Conservation (phyloP, 202 grass and related monocot species). For the Carex arenaria region DNA sequence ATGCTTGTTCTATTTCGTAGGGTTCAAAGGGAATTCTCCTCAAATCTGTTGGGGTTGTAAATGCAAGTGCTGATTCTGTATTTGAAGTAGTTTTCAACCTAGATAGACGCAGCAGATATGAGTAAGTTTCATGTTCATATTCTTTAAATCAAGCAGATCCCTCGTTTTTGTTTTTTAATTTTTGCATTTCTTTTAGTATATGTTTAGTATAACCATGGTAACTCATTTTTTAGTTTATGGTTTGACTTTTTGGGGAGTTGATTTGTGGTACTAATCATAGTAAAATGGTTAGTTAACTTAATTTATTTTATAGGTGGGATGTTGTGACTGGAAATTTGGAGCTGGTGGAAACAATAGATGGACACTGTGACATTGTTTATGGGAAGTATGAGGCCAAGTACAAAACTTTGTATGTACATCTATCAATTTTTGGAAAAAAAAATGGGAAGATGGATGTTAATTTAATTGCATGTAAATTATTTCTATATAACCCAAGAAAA, state of each 20-base stretch:
- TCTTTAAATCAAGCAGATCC: not conserved
- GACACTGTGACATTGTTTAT: slow-evolving; percentile 80
- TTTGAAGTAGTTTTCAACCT: slow-evolving; percentile 64
- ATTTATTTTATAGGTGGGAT: slow-evolving; percentile 71
- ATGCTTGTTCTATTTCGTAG: slow-evolving; percentile 29
- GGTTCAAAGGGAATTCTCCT: slow-evolving; percentile 58
- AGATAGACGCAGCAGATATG: slow-evolving; percentile 74
- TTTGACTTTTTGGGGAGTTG: not conserved
- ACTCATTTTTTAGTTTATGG: not conserved
- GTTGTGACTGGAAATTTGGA: slow-evolving; percentile 82
- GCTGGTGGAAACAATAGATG: slow-evolving; percentile 63
- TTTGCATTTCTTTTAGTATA: not conserved
- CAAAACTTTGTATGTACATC: slow-evolving; percentile 56
- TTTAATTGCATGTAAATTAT: slow-evolving; percentile 8
- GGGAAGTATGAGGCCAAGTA: slow-evolving; percentile 91
- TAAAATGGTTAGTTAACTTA: not conserved
- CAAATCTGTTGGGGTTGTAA: slow-evolving; percentile 78
- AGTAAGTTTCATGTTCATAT: slow-evolving; percentile 52
- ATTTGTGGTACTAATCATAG: not conserved
- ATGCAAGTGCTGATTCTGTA: slow-evolving; percentile 67
- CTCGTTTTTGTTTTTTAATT: not conserved
- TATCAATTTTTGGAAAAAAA: not conserved
- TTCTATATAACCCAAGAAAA: slow-evolving; percentile 2
- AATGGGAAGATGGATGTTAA: slow-evolving; percentile 5
- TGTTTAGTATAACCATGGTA: not conserved